Base-by-base conservation (phyloP, 2,329 filamentous ascomycete genomes). In the Capronia americana region DNA sequence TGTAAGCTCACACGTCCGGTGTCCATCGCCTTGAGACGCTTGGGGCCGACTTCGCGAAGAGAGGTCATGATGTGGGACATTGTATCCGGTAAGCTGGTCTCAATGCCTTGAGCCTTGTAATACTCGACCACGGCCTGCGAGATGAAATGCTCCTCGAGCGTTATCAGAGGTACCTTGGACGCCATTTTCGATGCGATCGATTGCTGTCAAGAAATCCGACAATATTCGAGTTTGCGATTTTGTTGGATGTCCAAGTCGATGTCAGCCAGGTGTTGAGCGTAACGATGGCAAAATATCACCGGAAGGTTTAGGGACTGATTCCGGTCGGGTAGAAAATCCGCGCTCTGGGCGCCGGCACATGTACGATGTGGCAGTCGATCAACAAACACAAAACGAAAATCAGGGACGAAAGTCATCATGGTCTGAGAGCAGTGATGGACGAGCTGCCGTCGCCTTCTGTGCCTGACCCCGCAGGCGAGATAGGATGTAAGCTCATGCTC, bases 101-200 rank as follows among this genome's bases (percentile, higher is more conserved):
- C 57, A 20, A 48, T 20, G 28, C 61, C 61, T 50, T 68, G 65
- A 14, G 50, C 26, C 8, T 41, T 57, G 57, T 68, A 69, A 55
- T 67, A 69, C 44, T 70, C 62, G 17, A 57, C 34, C 4, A 70
- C 57, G 50, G 66, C 62, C 24, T 63, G 62, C 28, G 68, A 68
- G 54, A 70, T 63, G 61, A 70, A 72, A 58, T 72, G 69, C 64
- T 72, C 70, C 53, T 72, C 70, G 61, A 72, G 70, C 44, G 70
- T 69, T 28, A 72, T 69, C 4, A 72, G 58, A 5, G 70, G 69
- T 57, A 68, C 66, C 41, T 62, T 70, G 38, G 38, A 26, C 24
- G 61, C 46, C 67, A 69, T 69, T 17, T 46, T 61, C 32, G 63
- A 20, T 41, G 46, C n/a, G 44, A 20, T 30, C 28, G 17, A n/a